These are phyloP conservation scores for Kazachstania viticola DNA, from an alignment of 805 yeast species.

Conservation along the genomic window DNA sequence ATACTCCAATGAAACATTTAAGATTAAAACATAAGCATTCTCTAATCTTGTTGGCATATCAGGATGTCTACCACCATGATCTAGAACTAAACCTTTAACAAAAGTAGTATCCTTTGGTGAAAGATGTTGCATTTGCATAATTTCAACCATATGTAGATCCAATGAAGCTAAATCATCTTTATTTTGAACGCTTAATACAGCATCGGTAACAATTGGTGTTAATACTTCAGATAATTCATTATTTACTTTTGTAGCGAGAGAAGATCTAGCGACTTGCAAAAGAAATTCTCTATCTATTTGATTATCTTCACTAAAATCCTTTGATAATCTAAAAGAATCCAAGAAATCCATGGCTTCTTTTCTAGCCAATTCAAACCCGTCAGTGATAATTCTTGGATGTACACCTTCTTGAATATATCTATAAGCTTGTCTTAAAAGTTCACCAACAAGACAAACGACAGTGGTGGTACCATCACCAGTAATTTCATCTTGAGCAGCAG, in stretches of 20 bases:
- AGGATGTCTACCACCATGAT: slow-evolving; percentile 98
- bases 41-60: slow-evolving; percentile 89
- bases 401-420: slow-evolving; percentile 86
- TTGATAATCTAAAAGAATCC: slow-evolving; percentile 48
- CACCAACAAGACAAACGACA: slow-evolving; percentile 89
- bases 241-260: slow-evolving; percentile 78
- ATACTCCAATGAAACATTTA: slow-evolving; percentile 90
- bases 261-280: slow-evolving; percentile 83
- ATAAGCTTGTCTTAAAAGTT: slow-evolving; percentile 87
- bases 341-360: slow-evolving; percentile 59
- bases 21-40: slow-evolving; percentile 74
- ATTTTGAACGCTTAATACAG: slow-evolving; percentile 68
- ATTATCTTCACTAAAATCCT: too few relatives aligned
- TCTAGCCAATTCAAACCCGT: slow-evolving; percentile 89
- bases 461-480: slow-evolving; percentile 99
- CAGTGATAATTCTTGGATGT: slow-evolving; percentile 88
- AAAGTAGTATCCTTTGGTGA: slow-evolving; percentile 74
- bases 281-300: slow-evolving; percentile 76
- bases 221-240: slow-evolving; percentile 66
- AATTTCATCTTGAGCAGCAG: slow-evolving; percentile 96
- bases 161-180: slow-evolving; percentile 37
- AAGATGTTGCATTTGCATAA: slow-evolving; percentile 96
- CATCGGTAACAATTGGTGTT: slow-evolving; percentile 93
- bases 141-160: slow-evolving; percentile 94
- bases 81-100: slow-evolving; percentile 82